These are phyloP conservation scores for Phytophthora cajani DNA, from an alignment of 352 stramenopile genomes.

Conservation along the genomic window DNA sequence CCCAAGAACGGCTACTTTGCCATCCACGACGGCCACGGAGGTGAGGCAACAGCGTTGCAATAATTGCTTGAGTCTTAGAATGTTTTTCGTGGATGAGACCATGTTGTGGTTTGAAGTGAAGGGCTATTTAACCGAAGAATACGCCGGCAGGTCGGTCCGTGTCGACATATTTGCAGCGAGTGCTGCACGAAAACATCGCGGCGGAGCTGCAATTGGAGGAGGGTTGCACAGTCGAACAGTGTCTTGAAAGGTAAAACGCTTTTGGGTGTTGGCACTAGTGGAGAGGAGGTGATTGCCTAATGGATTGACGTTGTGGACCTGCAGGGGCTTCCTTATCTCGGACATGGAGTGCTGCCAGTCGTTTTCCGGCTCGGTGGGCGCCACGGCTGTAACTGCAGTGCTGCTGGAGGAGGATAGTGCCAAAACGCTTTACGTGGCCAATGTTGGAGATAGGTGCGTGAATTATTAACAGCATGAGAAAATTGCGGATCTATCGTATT, in stretches of 20 bases:
- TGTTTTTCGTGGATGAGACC: background rate
- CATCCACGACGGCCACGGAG: conserved; percentile 83
- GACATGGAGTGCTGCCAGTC: conserved; percentile 76
- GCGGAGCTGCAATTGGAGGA: conserved; percentile 51
- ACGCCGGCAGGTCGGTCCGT: conserved; percentile 62
- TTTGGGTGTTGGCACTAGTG: background rate
- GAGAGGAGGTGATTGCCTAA: background rate
- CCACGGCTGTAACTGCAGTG: conserved; percentile 67
- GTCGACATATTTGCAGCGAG: conserved; percentile 69
- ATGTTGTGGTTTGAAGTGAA: background rate
- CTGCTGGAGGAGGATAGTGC: conserved; percentile 47
- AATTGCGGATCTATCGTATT: background rate
- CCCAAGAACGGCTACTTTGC: conserved; percentile 76
- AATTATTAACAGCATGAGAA: background rate
- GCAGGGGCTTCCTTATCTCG: conserved; percentile 76
- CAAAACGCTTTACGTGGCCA: conserved; percentile 64
- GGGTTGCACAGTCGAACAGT: conserved; percentile 58
- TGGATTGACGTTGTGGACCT: conserved; percentile 1
- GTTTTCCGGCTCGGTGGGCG: conserved; percentile 55
- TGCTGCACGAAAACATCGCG: conserved; percentile 70
- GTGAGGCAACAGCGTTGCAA: conserved; percentile 25
- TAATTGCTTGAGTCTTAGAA: background rate
- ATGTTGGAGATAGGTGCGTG: conserved; percentile 79
- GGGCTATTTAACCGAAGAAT: background rate
- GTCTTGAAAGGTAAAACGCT: conserved; percentile 57